Evolutionary conservation across 169 alveolate genomes (phyloP).

Genomic region (Toxoplasma gondii): DNA sequence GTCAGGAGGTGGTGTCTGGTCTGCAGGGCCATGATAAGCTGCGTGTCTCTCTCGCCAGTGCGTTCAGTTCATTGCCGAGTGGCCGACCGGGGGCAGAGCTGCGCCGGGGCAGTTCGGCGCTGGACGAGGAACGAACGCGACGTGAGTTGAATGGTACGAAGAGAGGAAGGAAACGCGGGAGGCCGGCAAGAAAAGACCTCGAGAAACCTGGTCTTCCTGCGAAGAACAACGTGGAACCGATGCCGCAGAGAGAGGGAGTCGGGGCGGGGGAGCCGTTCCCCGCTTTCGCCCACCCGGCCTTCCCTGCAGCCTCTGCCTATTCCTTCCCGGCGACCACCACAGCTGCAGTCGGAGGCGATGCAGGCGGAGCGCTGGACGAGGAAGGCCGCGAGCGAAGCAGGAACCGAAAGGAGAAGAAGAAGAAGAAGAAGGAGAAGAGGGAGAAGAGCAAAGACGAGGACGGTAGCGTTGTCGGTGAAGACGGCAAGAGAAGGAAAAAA

Average conservation of each 20-base stretch:
- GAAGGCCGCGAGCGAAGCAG: neutral
- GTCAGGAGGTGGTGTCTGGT: neutral
- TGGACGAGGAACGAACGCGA: neutral
- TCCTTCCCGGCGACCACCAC: neutral
- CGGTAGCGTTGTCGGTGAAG: neutral
- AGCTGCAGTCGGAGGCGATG: neutral
- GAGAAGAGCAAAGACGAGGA: neutral
- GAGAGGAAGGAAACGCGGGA: neutral
- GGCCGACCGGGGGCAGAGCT: neutral
- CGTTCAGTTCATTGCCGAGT: neutral
- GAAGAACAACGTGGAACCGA: neutral
- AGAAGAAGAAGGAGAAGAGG: neutral
- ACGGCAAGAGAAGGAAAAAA: neutral
- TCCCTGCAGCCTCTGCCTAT: neutral
- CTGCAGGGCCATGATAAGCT: neutral
- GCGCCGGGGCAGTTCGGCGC: neutral
- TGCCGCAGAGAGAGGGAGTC: neutral
- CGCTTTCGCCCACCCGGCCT: neutral
- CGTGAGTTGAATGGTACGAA: neutral
- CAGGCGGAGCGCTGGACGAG: neutral
- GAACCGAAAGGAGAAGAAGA: neutral
- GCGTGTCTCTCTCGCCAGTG: neutral
- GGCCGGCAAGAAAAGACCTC: neutral
- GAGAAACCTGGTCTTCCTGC: neutral
- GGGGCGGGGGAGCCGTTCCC: neutral